These are phyloP conservation scores for Termitomyces sp. DNA, from an alignment of 1,284 basidiomycete genomes.

Conservation along the genomic window DNA sequence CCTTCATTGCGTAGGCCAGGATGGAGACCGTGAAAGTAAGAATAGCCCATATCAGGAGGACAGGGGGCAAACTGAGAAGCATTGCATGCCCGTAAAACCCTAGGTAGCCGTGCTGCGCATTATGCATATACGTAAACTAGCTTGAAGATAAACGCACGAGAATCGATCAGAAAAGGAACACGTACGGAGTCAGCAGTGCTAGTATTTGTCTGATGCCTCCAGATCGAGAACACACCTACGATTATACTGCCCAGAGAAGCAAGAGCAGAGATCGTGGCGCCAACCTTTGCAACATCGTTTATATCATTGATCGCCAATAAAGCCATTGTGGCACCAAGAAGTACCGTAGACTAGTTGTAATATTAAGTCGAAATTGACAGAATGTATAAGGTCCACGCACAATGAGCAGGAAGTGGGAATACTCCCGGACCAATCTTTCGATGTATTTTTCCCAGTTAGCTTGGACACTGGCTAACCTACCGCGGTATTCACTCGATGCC, in stretches of 20 bases:
- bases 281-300: constrained; percentile 31
- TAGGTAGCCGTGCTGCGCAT: constrained; percentile 37
- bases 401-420: constrained; percentile 49
- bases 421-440: constrained; percentile 43
- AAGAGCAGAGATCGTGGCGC: constrained; percentile 43
- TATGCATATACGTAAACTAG: constrained; percentile 50
- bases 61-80: constrained; percentile 47
- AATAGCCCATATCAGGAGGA: constrained; percentile 52
- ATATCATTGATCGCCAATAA: constrained; percentile 42
- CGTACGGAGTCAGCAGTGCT: constrained; percentile 37
- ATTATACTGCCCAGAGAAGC: constrained; percentile 49
- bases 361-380: constrained; percentile 1
- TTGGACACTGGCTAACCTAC: constrained; percentile 42
- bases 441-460: constrained; percentile 44
- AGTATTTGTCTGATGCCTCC: constrained; percentile 48
- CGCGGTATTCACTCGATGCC: constrained; percentile 41
- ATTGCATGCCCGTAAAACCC: constrained; percentile 46
- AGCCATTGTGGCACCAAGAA: constrained; percentile 51
- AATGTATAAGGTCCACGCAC: constrained; percentile 28
- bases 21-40: constrained; percentile 41
- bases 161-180: not conserved
- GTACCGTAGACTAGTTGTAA: constrained; percentile 41
- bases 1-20: constrained; percentile 39
- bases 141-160: not conserved
- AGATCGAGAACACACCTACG: constrained; percentile 50